Evolutionary conservation across 345 rosid species (phyloP).

Genomic region (Pistacia vera): DNA sequence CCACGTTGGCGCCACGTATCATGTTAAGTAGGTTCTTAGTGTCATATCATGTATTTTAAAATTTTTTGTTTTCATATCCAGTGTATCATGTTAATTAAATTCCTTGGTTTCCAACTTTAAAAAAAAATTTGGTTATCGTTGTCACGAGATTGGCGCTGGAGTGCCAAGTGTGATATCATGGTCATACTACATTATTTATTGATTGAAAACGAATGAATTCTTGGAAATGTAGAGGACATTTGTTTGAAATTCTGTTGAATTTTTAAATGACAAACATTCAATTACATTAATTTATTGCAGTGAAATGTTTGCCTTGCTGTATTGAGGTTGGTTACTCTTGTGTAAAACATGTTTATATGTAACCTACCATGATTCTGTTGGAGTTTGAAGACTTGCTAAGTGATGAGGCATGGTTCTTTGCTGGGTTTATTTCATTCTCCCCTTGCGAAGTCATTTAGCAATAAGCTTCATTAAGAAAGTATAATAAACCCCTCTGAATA

Average conservation of each 20-base stretch:
- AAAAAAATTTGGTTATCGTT: background rate
- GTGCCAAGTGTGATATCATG: background rate
- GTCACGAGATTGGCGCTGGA: background rate
- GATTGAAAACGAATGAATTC: background rate
- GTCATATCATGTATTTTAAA: background rate
- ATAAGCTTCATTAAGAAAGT: no score
- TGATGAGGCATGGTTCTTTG: no score
- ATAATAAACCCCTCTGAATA: no score
- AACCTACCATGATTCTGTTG: no score
- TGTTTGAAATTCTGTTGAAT: slow-evolving; percentile 5
- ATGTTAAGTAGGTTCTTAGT: slow-evolving; percentile 18
- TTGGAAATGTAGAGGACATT: background rate
- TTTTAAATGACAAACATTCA: background rate
- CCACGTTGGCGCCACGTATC: slow-evolving; percentile 12
- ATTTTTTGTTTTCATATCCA: background rate
- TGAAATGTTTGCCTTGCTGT: background rate
- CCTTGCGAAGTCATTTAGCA: no score
- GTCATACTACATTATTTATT: background rate
- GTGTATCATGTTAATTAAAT: background rate
- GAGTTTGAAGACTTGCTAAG: no score
- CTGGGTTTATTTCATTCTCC: no score
- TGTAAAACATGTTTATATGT: background rate
- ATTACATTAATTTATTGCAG: background rate
- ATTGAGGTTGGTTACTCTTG: no score
- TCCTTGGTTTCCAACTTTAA: background rate